phyloP scores from a whole-genome alignment of 139 green algal genomes.

The Chlorella sp. region DNA sequence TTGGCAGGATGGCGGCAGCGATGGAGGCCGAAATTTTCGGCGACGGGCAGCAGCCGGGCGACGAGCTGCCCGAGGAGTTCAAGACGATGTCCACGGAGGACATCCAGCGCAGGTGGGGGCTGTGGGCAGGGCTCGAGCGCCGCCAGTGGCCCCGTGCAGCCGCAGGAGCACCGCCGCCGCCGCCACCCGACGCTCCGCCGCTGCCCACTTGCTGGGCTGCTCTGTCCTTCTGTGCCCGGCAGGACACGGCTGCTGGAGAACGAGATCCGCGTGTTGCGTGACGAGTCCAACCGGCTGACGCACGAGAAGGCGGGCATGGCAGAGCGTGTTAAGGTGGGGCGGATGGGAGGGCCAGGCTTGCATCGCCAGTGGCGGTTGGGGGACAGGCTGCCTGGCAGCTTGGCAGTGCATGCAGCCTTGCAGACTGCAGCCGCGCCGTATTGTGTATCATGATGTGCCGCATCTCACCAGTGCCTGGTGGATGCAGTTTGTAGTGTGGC shows the following conservation, averaged over 20 bases:
- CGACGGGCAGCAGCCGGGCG: slow-evolving; percentile 35
- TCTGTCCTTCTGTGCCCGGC: background rate
- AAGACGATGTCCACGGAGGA: slow-evolving; percentile 87
- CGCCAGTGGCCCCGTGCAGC: background rate
- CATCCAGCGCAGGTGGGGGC: slow-evolving; percentile 68
- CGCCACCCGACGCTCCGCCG: background rate
- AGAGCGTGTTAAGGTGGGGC: slow-evolving; percentile 74
- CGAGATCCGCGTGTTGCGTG: slow-evolving; percentile 97
- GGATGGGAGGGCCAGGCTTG: no score
- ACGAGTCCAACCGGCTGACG: slow-evolving; percentile 89
- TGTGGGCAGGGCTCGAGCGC: background rate
- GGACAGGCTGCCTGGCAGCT: no score
- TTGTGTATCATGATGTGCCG: no score
- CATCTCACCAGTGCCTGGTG: no score
- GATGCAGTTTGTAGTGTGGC: no score
- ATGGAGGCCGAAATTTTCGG: slow-evolving; percentile 54
- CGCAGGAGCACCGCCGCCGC: background rate
- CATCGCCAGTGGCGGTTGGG: no score
- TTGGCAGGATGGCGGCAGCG: background rate
- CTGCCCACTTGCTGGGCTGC: background rate
- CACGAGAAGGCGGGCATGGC: slow-evolving; percentile 84
- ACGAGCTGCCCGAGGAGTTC: slow-evolving; percentile 92
- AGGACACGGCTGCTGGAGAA: slow-evolving; percentile 94
- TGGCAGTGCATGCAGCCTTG: no score
- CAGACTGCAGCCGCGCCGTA: no score